phyloP scores from a whole-genome alignment of 768 basidiomycete genomes.

The Boletus coccyginus region DNA sequence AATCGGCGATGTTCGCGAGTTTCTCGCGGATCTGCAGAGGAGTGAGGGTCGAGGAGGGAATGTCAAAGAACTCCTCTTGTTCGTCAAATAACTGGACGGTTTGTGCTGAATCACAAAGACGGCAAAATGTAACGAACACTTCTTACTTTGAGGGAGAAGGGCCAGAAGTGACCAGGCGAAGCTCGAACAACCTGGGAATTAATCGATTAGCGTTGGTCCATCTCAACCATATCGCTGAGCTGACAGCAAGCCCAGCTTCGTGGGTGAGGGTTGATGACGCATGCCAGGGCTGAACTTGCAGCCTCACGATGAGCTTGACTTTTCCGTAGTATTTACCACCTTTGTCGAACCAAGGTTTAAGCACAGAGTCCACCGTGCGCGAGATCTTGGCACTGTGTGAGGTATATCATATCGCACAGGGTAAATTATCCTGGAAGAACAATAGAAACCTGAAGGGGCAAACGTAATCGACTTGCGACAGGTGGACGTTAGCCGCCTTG shows the following conservation, averaged over 20 bases:
- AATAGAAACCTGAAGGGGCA: constrained; percentile 69
- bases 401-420: background rate
- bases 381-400: constrained; percentile 56
- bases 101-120: background rate
- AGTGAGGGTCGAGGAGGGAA: constrained; percentile 63
- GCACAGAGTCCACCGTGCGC: constrained; percentile 52
- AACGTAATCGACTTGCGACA: constrained; percentile 71
- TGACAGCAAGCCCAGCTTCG: constrained; percentile 79
- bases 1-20: constrained; percentile 57
- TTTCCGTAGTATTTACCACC: constrained; percentile 68
- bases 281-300: constrained; percentile 82
- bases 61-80: constrained; percentile 80
- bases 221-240: constrained; percentile 11
- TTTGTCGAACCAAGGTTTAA: constrained; percentile 56
- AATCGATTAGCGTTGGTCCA: background rate
- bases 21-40: constrained; percentile 72
- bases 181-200: constrained; percentile 57
- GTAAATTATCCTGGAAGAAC: background rate
- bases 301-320: constrained; percentile 69
- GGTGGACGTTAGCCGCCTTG: background rate
- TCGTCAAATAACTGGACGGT: constrained; percentile 64
- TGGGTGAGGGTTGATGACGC: constrained; percentile 69
- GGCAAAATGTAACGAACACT: background rate
- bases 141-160: constrained; percentile 64
- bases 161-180: constrained; percentile 79